Evolutionary conservation across 2,329 filamentous ascomycete genomes (phyloP).

Genomic region (Nemania sp.): DNA sequence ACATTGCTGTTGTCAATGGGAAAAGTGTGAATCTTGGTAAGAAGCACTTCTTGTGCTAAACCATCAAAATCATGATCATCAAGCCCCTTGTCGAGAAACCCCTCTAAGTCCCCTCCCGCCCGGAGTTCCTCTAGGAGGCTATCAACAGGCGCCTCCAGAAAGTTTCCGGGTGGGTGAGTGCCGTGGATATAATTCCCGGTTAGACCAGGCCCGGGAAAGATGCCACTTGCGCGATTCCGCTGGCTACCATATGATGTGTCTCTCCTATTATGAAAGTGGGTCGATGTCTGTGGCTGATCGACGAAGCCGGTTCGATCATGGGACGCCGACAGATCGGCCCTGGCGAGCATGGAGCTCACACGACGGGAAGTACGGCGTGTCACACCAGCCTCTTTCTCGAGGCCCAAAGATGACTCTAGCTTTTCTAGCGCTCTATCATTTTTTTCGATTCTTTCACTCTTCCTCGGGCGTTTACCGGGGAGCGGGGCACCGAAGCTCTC

Average conservation of each 20-base stretch:
- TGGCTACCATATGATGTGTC: conserved; percentile 75
- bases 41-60: conserved; percentile 71
- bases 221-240: conserved; percentile 64
- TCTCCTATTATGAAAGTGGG: conserved; percentile 57
- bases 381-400: conserved; percentile 62
- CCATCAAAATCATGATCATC: conserved; percentile 75
- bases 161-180: conserved; percentile 56
- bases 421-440: conserved; percentile 59
- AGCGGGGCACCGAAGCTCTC: conserved; percentile 74
- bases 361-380: conserved; percentile 70
- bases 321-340: conserved; percentile 83
- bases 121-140: conserved; percentile 70
- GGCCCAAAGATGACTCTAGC: conserved; percentile 71
- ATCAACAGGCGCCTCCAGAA: conserved; percentile 71
- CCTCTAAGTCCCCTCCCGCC: conserved; percentile 65
- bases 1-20: conserved; percentile 65
- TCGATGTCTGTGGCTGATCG: conserved; percentile 59
- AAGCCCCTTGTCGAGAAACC: conserved; percentile 72
- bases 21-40: conserved; percentile 72
- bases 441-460: conserved; percentile 53
- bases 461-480: conserved; percentile 57
- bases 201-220: conserved; percentile 45
- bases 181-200: conserved; percentile 47
- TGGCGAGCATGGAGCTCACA: conserved; percentile 87
- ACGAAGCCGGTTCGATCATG: conserved; percentile 81